A percentile compares a stretch with the other conserved stretches of the same genome.
Evolutionary conservation across 2,329 filamentous ascomycete species (phyloP).

Genomic region (Byssochlamys sp.): DNA sequence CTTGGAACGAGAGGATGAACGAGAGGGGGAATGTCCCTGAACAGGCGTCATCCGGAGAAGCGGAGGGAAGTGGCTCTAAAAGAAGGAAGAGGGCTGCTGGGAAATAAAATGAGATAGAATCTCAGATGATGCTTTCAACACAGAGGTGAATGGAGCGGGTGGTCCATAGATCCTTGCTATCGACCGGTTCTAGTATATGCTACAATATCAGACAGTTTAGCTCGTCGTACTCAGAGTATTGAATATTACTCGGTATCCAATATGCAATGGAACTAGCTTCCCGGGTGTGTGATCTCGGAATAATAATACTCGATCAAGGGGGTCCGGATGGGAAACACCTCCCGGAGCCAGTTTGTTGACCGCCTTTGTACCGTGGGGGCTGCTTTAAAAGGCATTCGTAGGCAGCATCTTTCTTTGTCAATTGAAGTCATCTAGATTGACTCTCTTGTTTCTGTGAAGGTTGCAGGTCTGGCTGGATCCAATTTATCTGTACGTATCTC

Average conservation of each 20-base stretch:
- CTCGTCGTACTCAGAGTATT: too few relatives aligned
- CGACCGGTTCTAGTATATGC: too few relatives aligned
- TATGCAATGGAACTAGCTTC: neutral
- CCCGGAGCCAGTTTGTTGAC: neutral
- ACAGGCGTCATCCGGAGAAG: neutral
- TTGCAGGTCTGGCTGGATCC: neutral
- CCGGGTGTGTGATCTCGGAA: neutral
- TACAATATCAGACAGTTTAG: too few relatives aligned
- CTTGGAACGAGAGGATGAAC: constrained; percentile 2
- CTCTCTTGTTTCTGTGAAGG: neutral
- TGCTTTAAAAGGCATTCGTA: neutral
- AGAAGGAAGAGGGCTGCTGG: neutral
- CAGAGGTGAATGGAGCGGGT: neutral
- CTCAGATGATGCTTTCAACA: neutral
- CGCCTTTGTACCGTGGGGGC: neutral
- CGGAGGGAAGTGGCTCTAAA: neutral
- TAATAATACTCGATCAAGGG: neutral
- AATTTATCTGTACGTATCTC: neutral
- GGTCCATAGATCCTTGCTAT: too few relatives aligned
- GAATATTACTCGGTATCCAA: neutral
- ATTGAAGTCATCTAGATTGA: neutral
- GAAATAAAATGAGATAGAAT: neutral
- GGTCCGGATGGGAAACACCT: neutral
- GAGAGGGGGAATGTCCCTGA: neutral
- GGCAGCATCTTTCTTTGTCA: neutral